Base-by-base conservation (phyloP, 176 grass and related monocot species). In the Carex parvula region DNA sequence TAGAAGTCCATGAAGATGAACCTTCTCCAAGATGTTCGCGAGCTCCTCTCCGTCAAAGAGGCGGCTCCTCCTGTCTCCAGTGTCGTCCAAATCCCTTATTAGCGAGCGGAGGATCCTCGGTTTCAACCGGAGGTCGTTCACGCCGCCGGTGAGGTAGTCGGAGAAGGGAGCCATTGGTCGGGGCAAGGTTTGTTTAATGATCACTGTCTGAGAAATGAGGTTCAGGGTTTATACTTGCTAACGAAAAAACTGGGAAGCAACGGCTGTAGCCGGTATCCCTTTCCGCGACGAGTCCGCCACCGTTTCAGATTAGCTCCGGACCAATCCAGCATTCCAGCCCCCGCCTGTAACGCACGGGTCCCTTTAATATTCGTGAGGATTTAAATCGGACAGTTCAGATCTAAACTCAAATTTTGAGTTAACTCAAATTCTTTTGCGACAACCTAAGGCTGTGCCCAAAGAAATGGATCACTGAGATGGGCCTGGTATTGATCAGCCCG, bases 1-100 rank as follows among this genome's bases (percentile, higher is more conserved):
- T 53, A 90, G 66, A 26, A 90, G 76, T 14, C 75, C 86, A 48
- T 90, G 86, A 32, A 85, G 81, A 48, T 63, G 79, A n/a, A 90
- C 35, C 32, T 69, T 63, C 46, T 81, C 66, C n/a, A 88, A 64
- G 4, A 81, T 16, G 13, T 67, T 60, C 5, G 75, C 71, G 5
- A 90, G 67, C 16, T 87, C 75, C 13, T 48, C 58, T 29, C 26
- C 73, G 17, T 62, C 42, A 17, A 42, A 17, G 80, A 30, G 1
- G 50, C 84, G 39, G 67, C 78, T 35, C 59, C 73, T 20, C 11
- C 50, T 48, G 32, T 53, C 79, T 26, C 33, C 63, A 18, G 21
- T 73, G 15, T 77, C 60, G 2, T 85, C 83, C 56, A 64, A 65
- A 16, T 85, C 85, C 46, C 85, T 72, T 46, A 84, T 64, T 14